Conservation (phyloP, 1,139 yeast genomes). For the Candida freyschussii region DNA sequence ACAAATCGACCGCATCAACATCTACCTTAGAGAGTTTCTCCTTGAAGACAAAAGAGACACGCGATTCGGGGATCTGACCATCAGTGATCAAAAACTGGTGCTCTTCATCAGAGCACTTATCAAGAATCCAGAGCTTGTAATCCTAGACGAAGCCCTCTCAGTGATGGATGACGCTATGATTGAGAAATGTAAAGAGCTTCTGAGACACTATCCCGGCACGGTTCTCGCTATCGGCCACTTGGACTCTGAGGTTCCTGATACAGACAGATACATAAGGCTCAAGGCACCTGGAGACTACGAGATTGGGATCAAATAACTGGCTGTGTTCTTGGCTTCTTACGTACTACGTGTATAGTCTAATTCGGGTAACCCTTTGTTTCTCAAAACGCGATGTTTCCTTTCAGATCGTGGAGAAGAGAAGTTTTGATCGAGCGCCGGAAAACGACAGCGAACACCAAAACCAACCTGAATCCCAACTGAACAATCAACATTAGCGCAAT, state of each 20-base stretch:
- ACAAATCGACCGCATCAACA: conserved; percentile 33
- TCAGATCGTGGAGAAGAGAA: too few relatives aligned
- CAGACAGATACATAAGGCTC: conserved; percentile 45
- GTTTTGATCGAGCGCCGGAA: too few relatives aligned
- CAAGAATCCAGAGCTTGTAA: conserved; percentile 70
- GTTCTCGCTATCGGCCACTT: conserved; percentile 78
- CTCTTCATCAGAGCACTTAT: conserved; percentile 71
- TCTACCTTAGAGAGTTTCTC: conserved; percentile 33
- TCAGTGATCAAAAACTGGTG: conserved; percentile 76
- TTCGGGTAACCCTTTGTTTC: too few relatives aligned
- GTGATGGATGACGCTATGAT: conserved; percentile 76
- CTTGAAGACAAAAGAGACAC: conserved; percentile 30
- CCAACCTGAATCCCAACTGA: neutral
- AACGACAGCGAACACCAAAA: too few relatives aligned
- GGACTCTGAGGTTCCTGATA: conserved; percentile 51
- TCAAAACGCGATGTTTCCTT: too few relatives aligned
- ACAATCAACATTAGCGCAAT: conserved; percentile 1
- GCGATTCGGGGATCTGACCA: conserved; percentile 47
- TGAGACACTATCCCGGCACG: conserved; percentile 62
- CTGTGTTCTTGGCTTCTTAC: neutral
- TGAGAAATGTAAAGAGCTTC: conserved; percentile 58
- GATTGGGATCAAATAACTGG: conserved; percentile 12
- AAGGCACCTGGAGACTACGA: conserved; percentile 32
- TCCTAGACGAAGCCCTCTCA: conserved; percentile 90
- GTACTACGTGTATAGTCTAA: too few relatives aligned